Percentiles rank a stretch among this genome's conserved stretches.
These are phyloP conservation scores for Suhomyces anneliseae DNA, from an alignment of 1,139 yeast species.

Conservation along the genomic window DNA sequence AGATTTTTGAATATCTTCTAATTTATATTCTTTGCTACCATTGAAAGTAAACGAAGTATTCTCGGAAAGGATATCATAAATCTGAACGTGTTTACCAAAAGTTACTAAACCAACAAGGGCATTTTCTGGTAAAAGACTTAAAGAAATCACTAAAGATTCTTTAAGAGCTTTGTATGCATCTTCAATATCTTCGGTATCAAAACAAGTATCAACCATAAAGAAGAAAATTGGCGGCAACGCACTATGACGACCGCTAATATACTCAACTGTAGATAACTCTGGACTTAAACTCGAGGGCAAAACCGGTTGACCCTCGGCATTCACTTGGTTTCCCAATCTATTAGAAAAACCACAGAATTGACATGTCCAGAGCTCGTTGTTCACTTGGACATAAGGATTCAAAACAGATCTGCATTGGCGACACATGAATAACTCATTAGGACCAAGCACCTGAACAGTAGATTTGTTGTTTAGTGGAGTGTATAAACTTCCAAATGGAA, in stretches of 20 bases:
- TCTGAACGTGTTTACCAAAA: conserved; percentile 63
- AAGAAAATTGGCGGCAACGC: conserved; percentile 54
- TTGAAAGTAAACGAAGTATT: conserved; percentile 47
- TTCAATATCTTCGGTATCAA: conserved; percentile 44
- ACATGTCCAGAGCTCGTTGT: conserved; percentile 60
- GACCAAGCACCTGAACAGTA: conserved; percentile 36
- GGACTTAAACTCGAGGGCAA: conserved; percentile 40
- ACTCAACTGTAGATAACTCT: conserved; percentile 58
- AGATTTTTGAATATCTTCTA: conserved; percentile 50
- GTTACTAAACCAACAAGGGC: conserved; percentile 59
- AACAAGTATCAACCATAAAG: conserved; percentile 68
- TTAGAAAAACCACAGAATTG: conserved; percentile 60
- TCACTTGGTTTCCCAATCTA: conserved; percentile 28
- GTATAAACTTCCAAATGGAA: conserved; percentile 65
- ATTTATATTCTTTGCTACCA: conserved; percentile 56
- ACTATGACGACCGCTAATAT: conserved; percentile 47
- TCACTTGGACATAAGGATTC: conserved; percentile 52
- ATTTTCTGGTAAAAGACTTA: conserved; percentile 60
- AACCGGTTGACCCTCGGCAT: conserved; percentile 14
- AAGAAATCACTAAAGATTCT: conserved; percentile 52
- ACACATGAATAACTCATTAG: conserved; percentile 40
- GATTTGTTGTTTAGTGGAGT: conserved; percentile 63
- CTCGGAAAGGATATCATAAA: conserved; percentile 54
- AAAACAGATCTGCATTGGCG: conserved; percentile 60
- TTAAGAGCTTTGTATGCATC: conserved; percentile 49